Evolutionary conservation across 2,329 filamentous ascomycete species (phyloP).

Genomic region (Pseudocercospora cruenta): DNA sequence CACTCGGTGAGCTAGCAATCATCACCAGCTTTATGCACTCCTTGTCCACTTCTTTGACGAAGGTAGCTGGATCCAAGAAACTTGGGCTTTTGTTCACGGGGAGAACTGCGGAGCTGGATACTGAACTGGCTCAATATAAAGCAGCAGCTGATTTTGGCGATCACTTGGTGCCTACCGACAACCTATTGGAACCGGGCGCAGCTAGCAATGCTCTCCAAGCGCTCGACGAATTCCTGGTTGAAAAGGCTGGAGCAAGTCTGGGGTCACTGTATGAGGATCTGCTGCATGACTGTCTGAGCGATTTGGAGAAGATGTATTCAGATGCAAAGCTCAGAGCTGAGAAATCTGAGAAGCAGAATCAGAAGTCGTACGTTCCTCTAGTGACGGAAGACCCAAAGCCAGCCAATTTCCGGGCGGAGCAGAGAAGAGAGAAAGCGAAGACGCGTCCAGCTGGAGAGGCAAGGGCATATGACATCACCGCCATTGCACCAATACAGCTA

Average conservation of each 20-base stretch:
- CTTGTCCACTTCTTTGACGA: constrained; percentile 15
- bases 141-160: constrained; percentile 23
- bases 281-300: constrained; percentile 18
- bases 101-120: constrained; percentile 5
- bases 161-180: constrained; percentile 10
- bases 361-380: constrained; percentile 16
- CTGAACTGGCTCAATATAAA: constrained; percentile 10
- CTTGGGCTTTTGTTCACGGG: constrained; percentile 16
- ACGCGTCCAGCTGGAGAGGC: constrained; percentile 15
- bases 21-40: constrained; percentile 23
- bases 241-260: constrained; percentile 11
- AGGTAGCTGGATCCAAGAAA: constrained; percentile 17
- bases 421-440: constrained; percentile 23
- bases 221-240: constrained; percentile 17
- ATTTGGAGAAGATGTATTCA: constrained; percentile 16
- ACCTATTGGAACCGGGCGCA: constrained; percentile 14
- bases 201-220: constrained; percentile 14
- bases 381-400: constrained; percentile 10
- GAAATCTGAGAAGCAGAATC: constrained; percentile 12
- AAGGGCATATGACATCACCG: constrained; percentile 17
- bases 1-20: constrained; percentile 19
- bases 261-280: constrained; percentile 16
- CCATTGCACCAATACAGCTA: constrained; percentile 9
- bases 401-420: constrained; percentile 13
- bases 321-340: constrained; percentile 18